A percentile compares a stretch with the other conserved stretches of the same genome.
Evolutionary conservation across 2,329 filamentous ascomycete species (phyloP).

Genomic region (Scedosporium minutisporum): DNA sequence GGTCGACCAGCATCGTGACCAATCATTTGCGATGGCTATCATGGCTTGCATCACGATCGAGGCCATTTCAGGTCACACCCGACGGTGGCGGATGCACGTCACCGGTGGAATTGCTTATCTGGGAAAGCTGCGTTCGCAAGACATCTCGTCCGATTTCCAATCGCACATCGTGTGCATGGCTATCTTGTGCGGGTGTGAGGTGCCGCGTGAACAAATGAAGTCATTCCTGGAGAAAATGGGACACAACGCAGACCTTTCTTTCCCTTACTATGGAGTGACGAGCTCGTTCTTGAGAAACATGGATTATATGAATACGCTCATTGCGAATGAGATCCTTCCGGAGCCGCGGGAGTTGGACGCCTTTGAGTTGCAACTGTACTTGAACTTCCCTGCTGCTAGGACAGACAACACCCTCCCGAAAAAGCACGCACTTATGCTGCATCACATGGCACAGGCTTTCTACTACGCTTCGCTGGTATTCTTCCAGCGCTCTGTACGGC

Average conservation of each 20-base stretch:
- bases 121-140: conserved; percentile 9
- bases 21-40: conserved; percentile 30
- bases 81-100: conserved; percentile 15
- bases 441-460: conserved; percentile 18
- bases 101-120: conserved; percentile 15
- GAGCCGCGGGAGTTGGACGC: conserved; percentile 15
- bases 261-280: conserved; percentile 15
- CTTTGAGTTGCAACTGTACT: conserved; percentile 21
- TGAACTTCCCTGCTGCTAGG: conserved; percentile 12
- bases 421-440: conserved; percentile 15
- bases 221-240: conserved; percentile 10
- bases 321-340: conserved; percentile 7
- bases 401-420: background rate
- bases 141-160: conserved; percentile 12
- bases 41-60: conserved; percentile 24
- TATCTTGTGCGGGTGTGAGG: conserved; percentile 13
- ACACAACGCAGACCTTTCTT: conserved; percentile 11
- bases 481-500: conserved; percentile 22
- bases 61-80: conserved; percentile 15
- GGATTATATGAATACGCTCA: conserved; percentile 14
- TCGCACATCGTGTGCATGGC: conserved; percentile 16
- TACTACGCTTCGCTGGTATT: conserved; percentile 25
- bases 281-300: conserved; percentile 11
- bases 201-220: conserved; percentile 11
- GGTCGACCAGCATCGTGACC: conserved; percentile 14